Evolutionary conservation across 345 rosid species (phyloP).

Genomic region (Psidium guajava): DNA sequence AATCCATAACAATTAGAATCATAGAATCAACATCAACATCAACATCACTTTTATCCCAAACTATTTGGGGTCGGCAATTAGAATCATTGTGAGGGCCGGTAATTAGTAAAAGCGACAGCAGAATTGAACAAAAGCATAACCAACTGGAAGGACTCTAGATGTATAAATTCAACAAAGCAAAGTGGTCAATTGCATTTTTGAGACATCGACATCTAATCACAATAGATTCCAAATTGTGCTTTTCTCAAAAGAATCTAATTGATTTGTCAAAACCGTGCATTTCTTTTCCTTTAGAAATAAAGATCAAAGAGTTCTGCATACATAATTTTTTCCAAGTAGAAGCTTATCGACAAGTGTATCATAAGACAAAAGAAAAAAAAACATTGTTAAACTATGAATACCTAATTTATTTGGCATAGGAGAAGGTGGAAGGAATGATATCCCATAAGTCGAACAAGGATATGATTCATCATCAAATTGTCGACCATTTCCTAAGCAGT

Average conservation of each 20-base stretch:
- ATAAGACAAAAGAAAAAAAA: background rate
- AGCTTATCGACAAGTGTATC: background rate
- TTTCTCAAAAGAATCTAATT: background rate
- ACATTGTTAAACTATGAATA: background rate
- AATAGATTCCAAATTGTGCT: background rate
- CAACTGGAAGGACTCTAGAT: background rate
- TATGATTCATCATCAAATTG: background rate
- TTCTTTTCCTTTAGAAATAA: background rate
- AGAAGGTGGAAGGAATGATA: background rate
- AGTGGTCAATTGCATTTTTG: background rate
- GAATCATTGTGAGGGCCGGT: too few species aligned
- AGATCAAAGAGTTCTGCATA: background rate
- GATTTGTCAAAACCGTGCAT: background rate
- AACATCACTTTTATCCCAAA: too few species aligned
- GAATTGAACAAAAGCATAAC: background rate
- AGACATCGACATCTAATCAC: background rate
- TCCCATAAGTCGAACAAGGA: background rate
- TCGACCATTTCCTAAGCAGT: background rate
- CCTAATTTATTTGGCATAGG: background rate
- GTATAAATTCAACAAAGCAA: background rate
- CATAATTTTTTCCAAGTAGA: background rate
- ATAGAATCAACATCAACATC: background rate
- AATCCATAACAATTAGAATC: background rate
- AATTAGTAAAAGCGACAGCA: too few species aligned
- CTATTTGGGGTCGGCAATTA: too few species aligned